Percentiles rank a stretch among this genome's conserved stretches.
phyloP scores from a whole-genome alignment of 345 rosid species.

The Populus davidiana region DNA sequence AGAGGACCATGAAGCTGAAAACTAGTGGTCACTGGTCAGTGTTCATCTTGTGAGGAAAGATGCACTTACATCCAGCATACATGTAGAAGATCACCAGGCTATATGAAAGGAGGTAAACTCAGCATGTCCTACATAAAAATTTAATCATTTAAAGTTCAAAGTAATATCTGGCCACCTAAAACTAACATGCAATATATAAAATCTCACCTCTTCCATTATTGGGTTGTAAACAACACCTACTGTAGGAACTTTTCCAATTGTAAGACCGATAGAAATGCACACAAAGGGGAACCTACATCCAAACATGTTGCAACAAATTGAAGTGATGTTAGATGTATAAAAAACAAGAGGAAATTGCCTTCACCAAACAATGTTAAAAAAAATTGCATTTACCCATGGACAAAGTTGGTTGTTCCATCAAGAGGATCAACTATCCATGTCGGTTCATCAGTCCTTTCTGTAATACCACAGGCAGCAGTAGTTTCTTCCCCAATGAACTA shows the following conservation, averaged over 20 bases:
- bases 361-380: conserved; percentile 2
- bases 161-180: not conserved
- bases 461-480: conserved; percentile 70
- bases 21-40: not conserved
- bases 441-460: conserved; percentile 85
- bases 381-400: conserved; percentile 63
- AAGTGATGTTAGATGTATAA: not conserved
- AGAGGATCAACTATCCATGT: conserved; percentile 99
- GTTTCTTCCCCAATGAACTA: conserved; percentile 99
- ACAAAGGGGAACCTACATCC: conserved; percentile 74
- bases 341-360: conserved; percentile 11
- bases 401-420: conserved; percentile 97
- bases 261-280: conserved; percentile 92
- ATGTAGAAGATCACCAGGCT: not conserved
- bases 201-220: conserved; percentile 81
- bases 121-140: not conserved
- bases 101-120: not conserved
- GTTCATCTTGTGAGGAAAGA: not conserved
- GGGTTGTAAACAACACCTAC: conserved; percentile 95
- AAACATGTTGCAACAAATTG: conserved; percentile 5
- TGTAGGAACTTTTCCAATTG: conserved; percentile 70
- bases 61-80: not conserved
- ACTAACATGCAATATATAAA: not conserved
- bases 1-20: not conserved
- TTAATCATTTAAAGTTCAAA: not conserved